Evolutionary conservation across 768 basidiomycete genomes (phyloP).

Genomic region (Boletus barrowsii): DNA sequence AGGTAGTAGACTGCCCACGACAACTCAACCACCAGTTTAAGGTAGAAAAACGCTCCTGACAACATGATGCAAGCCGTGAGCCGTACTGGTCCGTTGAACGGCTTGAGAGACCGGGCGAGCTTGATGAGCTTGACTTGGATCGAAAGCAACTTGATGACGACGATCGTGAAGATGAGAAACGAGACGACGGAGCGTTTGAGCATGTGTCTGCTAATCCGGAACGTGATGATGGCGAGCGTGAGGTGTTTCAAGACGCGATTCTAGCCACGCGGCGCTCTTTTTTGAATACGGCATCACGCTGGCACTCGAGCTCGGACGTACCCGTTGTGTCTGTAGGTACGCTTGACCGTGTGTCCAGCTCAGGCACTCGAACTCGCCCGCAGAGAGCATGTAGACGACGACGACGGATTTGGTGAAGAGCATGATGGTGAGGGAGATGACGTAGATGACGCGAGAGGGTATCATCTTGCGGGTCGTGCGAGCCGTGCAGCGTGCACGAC

Average conservation of each 20-base stretch:
- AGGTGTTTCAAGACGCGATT: slow-evolving; percentile 22
- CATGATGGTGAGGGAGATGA: slow-evolving; percentile 14
- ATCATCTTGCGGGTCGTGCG: slow-evolving; percentile 14
- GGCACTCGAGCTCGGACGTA: background rate
- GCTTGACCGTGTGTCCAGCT: slow-evolving; percentile 16
- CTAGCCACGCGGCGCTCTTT: slow-evolving; percentile 3
- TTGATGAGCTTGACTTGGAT: slow-evolving; percentile 31
- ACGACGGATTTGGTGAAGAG: slow-evolving; percentile 20
- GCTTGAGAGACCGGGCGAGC: slow-evolving; percentile 24
- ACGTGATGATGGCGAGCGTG: slow-evolving; percentile 25
- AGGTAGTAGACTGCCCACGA: slow-evolving; percentile 28
- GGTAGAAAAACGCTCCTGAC: slow-evolving; percentile 26
- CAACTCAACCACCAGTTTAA: slow-evolving; percentile 26
- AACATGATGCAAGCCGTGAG: slow-evolving; percentile 24
- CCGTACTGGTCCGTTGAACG: slow-evolving; percentile 24
- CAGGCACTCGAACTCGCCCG: slow-evolving; percentile 16
- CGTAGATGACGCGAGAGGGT: slow-evolving; percentile 9
- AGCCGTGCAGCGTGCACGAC: background rate
- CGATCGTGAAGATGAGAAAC: slow-evolving; percentile 30
- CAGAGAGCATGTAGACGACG: slow-evolving; percentile 20
- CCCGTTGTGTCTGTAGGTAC: slow-evolving; percentile 20
- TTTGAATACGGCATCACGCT: too few relatives aligned
- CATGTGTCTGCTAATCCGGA: slow-evolving; percentile 28
- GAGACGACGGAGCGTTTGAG: slow-evolving; percentile 29
- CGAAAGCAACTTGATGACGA: slow-evolving; percentile 28